phyloP scores from a whole-genome alignment of 805 yeast species.

The Suhomyces faveliae region DNA sequence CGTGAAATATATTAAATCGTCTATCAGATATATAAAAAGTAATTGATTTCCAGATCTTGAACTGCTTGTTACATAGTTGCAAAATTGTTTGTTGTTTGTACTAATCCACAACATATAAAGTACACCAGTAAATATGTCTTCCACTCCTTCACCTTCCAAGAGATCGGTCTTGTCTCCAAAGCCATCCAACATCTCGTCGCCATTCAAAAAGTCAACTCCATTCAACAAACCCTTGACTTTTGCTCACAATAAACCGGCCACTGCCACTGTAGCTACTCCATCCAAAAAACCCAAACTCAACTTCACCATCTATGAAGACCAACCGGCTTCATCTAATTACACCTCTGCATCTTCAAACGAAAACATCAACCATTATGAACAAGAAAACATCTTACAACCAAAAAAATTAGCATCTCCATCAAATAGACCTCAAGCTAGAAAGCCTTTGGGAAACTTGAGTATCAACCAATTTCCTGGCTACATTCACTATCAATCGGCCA shows the following conservation, averaged over 20 bases:
- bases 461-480: conserved; percentile 33
- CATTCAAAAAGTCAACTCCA: conserved; percentile 8
- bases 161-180: conserved; percentile 25
- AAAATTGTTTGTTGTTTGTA: not conserved
- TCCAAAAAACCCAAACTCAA: conserved; percentile 16
- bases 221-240: not conserved
- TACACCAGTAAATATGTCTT: not conserved
- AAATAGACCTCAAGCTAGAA: conserved; percentile 15
- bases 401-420: conserved; percentile 12
- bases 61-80: not conserved
- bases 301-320: conserved; percentile 23
- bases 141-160: conserved; percentile 16
- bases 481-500: conserved; percentile 10
- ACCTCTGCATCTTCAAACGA: conserved; percentile 5
- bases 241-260: conserved; percentile 2
- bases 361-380: conserved; percentile 33
- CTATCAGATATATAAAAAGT: not conserved
- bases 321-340: conserved; percentile 5
- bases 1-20: not conserved
- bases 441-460: conserved; percentile 28
- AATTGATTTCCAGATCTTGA: not conserved
- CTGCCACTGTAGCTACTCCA: conserved; percentile 4
- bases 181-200: conserved; percentile 17
- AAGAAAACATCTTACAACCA: conserved; percentile 43
- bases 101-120: not conserved